Conservation (phyloP, 129 eudicot species). For the Heracleum sosnowskyi region DNA sequence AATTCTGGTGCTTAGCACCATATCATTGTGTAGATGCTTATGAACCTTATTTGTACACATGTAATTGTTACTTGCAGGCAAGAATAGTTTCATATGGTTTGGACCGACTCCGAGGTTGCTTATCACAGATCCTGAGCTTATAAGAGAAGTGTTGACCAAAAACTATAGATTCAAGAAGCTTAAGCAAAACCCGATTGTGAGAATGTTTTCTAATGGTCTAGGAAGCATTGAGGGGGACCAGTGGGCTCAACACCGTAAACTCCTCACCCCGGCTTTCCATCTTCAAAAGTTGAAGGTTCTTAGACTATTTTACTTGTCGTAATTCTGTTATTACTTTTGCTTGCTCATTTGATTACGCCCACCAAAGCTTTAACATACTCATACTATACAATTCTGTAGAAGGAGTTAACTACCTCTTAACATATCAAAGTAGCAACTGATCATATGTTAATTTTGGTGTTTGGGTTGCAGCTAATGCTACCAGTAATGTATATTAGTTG, state of each 20-base stretch:
- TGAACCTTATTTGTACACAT: no score
- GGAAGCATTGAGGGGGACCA: conserved; percentile 25
- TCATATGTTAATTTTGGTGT: background rate
- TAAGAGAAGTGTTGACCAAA: conserved; percentile 38
- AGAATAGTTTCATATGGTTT: conserved; percentile 35
- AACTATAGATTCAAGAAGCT: conserved; percentile 32
- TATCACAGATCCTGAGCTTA: conserved; percentile 45
- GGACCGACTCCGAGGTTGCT: conserved; percentile 40
- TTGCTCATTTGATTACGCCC: background rate
- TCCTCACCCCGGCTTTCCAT: conserved; percentile 55
- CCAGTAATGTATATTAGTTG: background rate
- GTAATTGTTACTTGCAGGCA: conserved; percentile 22
- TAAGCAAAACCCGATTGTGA: conserved; percentile 16
- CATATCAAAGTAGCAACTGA: background rate
- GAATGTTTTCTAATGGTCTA: conserved; percentile 30
- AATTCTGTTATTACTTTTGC: background rate
- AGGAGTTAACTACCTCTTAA: background rate
- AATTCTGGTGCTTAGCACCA: background rate
- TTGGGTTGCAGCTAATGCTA: conserved; percentile 1
- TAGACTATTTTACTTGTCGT: background rate
- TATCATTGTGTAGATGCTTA: no score
- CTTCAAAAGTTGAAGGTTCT: conserved; percentile 42
- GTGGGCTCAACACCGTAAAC: conserved; percentile 44
- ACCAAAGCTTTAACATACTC: no score
- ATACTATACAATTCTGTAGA: background rate